A percentile compares a stretch with the other conserved stretches of the same genome.
These are phyloP conservation scores for Hypoxylon sp. DNA, from an alignment of 2,329 filamentous ascomycete genomes.

Conservation along the genomic window DNA sequence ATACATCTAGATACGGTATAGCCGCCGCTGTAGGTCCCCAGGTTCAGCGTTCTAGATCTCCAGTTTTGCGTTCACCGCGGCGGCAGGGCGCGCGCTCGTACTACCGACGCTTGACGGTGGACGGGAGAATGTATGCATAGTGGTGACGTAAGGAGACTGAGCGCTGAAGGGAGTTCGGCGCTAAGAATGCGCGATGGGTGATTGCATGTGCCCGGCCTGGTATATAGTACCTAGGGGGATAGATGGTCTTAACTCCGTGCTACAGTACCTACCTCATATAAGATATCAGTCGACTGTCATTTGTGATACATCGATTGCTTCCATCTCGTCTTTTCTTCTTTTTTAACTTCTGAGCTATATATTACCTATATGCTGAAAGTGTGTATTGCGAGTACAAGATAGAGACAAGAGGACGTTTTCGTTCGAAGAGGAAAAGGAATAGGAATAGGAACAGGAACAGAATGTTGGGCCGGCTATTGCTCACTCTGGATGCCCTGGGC, in stretches of 20 bases:
- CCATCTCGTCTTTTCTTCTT: neutral
- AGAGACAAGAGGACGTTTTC: too few relatives aligned
- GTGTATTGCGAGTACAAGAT: too few relatives aligned
- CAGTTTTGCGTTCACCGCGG: too few relatives aligned
- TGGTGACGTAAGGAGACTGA: slow-evolving; percentile 16
- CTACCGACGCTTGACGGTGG: slow-evolving; percentile 12
- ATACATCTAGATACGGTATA: slow-evolving; percentile 6
- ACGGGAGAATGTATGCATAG: neutral
- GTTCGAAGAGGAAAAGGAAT: too few relatives aligned
- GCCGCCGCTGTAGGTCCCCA: neutral
- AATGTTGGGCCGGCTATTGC: slow-evolving; percentile 36
- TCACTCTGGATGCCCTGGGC: slow-evolving; percentile 36
- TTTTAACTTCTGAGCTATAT: too few relatives aligned
- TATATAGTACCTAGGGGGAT: too few relatives aligned
- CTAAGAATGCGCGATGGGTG: neutral
- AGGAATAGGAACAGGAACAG: neutral
- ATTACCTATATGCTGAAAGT: too few relatives aligned
- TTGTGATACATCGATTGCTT: neutral
- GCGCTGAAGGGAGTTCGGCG: neutral
- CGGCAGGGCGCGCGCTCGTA: too few relatives aligned
- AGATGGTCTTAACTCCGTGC: too few relatives aligned
- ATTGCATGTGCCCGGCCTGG: too few relatives aligned
- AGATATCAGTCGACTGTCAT: neutral
- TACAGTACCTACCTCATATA: neutral
- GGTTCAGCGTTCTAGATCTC: slow-evolving; percentile 3